Conservation (phyloP, 441 rosid genomes). For the Pelargonium fulgidum region DNA sequence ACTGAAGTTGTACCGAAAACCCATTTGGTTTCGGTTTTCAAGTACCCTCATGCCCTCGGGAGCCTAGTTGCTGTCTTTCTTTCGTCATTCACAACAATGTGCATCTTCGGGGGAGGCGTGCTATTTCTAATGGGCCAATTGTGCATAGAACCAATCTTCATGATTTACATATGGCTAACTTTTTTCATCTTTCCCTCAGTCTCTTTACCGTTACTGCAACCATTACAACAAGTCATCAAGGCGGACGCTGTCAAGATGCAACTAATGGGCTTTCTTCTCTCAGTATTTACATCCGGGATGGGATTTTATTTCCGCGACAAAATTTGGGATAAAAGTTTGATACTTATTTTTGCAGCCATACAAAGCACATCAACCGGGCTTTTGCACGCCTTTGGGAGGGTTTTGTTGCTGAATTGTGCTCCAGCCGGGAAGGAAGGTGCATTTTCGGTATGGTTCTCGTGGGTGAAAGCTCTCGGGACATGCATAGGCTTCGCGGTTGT, state of each 20-base stretch:
- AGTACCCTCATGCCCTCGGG: slow-evolving; percentile 41
- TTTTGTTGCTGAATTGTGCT: slow-evolving; percentile 39
- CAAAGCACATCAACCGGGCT: slow-evolving; percentile 46
- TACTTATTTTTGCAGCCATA: slow-evolving; percentile 36
- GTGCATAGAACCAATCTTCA: slow-evolving; percentile 33
- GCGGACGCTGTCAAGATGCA: slow-evolving; percentile 46
- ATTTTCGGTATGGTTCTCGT: slow-evolving; percentile 42
- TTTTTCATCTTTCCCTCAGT: slow-evolving; percentile 43
- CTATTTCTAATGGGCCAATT: slow-evolving; percentile 38
- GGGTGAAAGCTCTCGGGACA: slow-evolving; percentile 36
- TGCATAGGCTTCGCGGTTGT: slow-evolving; percentile 48
- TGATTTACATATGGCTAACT: slow-evolving; percentile 38
- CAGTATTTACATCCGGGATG: slow-evolving; percentile 35
- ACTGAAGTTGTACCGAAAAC: slow-evolving; percentile 11
- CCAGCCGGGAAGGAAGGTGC: slow-evolving; percentile 50
- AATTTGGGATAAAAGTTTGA: slow-evolving; percentile 32
- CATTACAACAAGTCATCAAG: slow-evolving; percentile 31
- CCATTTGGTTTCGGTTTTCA: slow-evolving; percentile 33
- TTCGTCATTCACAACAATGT: slow-evolving; percentile 47
- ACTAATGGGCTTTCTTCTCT: slow-evolving; percentile 36
- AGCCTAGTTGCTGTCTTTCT: slow-evolving; percentile 29
- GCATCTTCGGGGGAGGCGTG: slow-evolving; percentile 42
- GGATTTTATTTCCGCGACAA: slow-evolving; percentile 37
- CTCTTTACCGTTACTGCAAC: slow-evolving; percentile 42
- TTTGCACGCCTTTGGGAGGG: slow-evolving; percentile 41